These are phyloP conservation scores for Taphrina pruni DNA, from an alignment of 1,139 yeast genomes.

Conservation along the genomic window DNA sequence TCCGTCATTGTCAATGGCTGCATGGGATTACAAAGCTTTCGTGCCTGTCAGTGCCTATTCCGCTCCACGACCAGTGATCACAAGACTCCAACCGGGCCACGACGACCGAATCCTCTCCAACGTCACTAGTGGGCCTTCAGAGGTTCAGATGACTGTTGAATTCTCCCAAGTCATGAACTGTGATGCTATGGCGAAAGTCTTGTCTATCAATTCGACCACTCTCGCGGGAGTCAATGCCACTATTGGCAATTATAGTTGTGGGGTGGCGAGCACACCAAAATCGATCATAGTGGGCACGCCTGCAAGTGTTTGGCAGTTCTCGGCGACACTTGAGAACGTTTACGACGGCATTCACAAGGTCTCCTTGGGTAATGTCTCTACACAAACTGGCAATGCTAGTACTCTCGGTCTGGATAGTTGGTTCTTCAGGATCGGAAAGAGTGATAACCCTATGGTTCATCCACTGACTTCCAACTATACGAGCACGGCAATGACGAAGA, in stretches of 20 bases:
- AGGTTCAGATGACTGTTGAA: constrained; percentile 25
- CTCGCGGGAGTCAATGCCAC: constrained; percentile 31
- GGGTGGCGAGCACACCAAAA: constrained; percentile 6
- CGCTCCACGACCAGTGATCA: constrained; percentile 39
- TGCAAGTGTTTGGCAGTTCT: constrained; percentile 29
- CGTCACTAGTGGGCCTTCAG: constrained; percentile 12
- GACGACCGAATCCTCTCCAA: constrained; percentile 37
- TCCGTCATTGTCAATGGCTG: constrained; percentile 25
- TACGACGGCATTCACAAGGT: constrained; percentile 41
- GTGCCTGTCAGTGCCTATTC: constrained; percentile 39
- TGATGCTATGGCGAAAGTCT: constrained; percentile 34
- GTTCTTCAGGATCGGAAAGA: constrained; percentile 39
- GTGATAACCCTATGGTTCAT: constrained; percentile 41
- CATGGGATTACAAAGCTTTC: constrained; percentile 38
- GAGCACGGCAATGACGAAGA: constrained; percentile 9
- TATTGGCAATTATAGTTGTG: constrained; percentile 23
- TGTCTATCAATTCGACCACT: constrained; percentile 39
- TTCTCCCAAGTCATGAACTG: constrained; percentile 42
- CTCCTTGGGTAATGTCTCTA: constrained; percentile 30
- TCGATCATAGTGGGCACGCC: constrained; percentile 35
- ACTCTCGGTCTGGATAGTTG: constrained; percentile 37
- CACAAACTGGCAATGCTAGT: constrained; percentile 13
- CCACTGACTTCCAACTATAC: constrained; percentile 41
- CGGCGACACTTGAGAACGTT: constrained; percentile 37
- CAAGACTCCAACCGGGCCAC: constrained; percentile 39